Evolutionary conservation across 2,329 filamentous ascomycete species (phyloP).

Genomic region (Neoarthrinium moseri): DNA sequence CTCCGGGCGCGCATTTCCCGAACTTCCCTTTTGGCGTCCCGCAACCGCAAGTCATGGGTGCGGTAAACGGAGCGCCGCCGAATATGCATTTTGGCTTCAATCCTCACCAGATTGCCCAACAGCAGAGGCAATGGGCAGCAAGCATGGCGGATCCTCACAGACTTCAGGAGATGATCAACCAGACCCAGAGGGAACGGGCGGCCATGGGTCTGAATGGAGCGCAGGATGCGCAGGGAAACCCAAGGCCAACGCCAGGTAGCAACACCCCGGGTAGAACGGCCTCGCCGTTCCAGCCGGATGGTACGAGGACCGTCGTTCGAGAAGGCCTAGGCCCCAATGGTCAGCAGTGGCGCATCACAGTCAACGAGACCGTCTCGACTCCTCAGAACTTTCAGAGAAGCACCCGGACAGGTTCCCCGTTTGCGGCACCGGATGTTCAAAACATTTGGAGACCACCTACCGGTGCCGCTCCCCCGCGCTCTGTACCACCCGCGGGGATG

Average conservation of each 20-base stretch:
- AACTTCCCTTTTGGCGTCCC: constrained; percentile 20
- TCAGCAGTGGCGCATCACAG: constrained; percentile 49
- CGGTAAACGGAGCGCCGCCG: no score
- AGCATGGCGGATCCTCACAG: constrained; percentile 39
- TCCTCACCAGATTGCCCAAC: constrained; percentile 17
- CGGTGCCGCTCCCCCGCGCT: constrained; percentile 16
- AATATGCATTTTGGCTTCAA: constrained; percentile 18
- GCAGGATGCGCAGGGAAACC: constrained; percentile 29
- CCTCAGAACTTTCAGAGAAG: constrained; percentile 15
- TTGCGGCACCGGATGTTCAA: constrained; percentile 17
- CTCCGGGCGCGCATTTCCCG: constrained; percentile 14
- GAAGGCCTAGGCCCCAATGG: constrained; percentile 51
- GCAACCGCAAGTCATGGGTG: no score
- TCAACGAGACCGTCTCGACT: constrained; percentile 39
- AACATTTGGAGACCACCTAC: constrained; percentile 10
- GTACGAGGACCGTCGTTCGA: constrained; percentile 42
- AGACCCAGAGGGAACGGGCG: constrained; percentile 41
- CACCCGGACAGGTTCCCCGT: constrained; percentile 18
- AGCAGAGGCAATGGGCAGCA: constrained; percentile 15
- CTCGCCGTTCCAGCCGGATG: constrained; percentile 31
- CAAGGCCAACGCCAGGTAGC: constrained; percentile 21
- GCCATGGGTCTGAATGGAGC: constrained; percentile 38
- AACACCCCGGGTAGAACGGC: constrained; percentile 24
- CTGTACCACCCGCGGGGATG: constrained; percentile 25
- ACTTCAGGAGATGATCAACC: constrained; percentile 34